phyloP scores from a whole-genome alignment of 352 stramenopile genomes.

The Phytophthora pini region DNA sequence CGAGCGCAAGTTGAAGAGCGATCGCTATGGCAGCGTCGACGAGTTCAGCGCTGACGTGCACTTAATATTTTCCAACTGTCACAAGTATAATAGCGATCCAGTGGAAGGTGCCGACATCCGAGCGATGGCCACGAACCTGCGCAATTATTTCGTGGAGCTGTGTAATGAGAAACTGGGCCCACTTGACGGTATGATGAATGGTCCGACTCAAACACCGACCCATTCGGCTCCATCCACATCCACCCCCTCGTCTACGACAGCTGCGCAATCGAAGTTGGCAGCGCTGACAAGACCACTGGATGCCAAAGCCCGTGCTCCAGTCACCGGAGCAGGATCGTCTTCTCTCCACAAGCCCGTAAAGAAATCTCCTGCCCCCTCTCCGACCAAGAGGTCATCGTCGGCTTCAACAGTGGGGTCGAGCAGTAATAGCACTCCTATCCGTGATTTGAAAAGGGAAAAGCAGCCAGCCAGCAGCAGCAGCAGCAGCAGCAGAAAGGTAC shows the following conservation, averaged over 20 bases:
- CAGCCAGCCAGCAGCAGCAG: not conserved
- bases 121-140: constrained; percentile 83
- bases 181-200: constrained; percentile 40
- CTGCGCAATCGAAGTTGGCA: constrained; percentile 27
- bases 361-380: constrained; percentile 39
- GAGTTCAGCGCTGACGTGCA: constrained; percentile 88
- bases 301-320: constrained; percentile 12
- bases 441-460: constrained; percentile 26
- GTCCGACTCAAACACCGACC: constrained; percentile 20
- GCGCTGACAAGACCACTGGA: constrained; percentile 10
- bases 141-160: constrained; percentile 81
- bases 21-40: constrained; percentile 77
- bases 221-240: constrained; percentile 10
- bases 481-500: constrained; percentile 2
- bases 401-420: constrained; percentile 12
- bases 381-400: constrained; percentile 20
- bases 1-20: constrained; percentile 85
- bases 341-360: constrained; percentile 33
- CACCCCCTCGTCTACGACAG: constrained; percentile 1
- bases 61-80: constrained; percentile 89
- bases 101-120: constrained; percentile 87
- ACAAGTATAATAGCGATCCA: constrained; percentile 91
- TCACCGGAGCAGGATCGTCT: constrained; percentile 9
- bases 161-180: constrained; percentile 72
- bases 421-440: constrained; percentile 13